These are phyloP conservation scores for Bauhinia variegata DNA, from an alignment of 306 rosid species.

Conservation along the genomic window DNA sequence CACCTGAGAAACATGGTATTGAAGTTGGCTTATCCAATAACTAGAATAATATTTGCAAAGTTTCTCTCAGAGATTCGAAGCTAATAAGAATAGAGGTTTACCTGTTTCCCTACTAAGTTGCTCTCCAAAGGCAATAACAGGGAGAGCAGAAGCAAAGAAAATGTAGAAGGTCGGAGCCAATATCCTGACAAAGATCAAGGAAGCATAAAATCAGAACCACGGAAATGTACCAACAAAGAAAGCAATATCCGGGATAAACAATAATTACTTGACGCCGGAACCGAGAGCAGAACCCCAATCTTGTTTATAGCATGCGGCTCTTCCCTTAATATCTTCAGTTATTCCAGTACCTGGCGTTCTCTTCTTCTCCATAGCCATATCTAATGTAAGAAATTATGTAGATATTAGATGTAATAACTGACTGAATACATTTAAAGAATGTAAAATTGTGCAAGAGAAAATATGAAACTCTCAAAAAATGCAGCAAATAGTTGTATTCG, in stretches of 20 bases:
- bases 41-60: background rate
- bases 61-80: slow-evolving; percentile 2
- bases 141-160: slow-evolving; percentile 90
- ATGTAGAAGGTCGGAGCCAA: slow-evolving; percentile 91
- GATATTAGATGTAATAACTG: slow-evolving; percentile 23
- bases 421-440: background rate
- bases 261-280: slow-evolving; percentile 62
- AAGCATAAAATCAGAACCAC: slow-evolving; percentile 18
- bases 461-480: slow-evolving; percentile 26
- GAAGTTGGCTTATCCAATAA: no score
- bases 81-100: slow-evolving; percentile 27
- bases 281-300: slow-evolving; percentile 66
- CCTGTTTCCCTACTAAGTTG: slow-evolving; percentile 84
- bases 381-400: slow-evolving; percentile 32
- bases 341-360: slow-evolving; percentile 63
- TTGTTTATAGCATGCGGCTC: slow-evolving; percentile 70
- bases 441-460: slow-evolving; percentile 13
- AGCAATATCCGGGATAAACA: background rate
- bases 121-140: slow-evolving; percentile 90
- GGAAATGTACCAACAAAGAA: background rate
- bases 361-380: slow-evolving; percentile 46
- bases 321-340: slow-evolving; percentile 68
- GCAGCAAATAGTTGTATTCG: slow-evolving; percentile 33
- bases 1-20: slow-evolving; percentile 50
- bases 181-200: slow-evolving; percentile 48